Base-by-base conservation (phyloP, 306 rosid genomes). In the Potentilla sterilis region DNA sequence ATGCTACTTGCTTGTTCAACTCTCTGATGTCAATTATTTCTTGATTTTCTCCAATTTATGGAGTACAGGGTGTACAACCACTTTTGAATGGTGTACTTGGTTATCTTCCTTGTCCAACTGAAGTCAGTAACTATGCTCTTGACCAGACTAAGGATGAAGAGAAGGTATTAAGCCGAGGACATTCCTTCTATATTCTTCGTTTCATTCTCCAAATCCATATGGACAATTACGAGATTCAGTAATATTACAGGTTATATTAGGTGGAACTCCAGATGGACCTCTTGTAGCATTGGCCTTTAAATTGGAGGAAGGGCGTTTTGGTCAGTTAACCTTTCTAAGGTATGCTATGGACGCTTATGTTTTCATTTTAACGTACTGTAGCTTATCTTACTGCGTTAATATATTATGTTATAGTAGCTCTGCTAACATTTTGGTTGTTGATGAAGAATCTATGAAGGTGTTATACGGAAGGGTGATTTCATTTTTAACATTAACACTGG, bases 271-370 rank as follows among this genome's bases (percentile, higher is more conserved):
- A 24, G 87, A 92, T 86, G 97, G 99, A 67, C 97, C 91, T 67
- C 97, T 92, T 74, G 99, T 95, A 74, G 99, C 97, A 43, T 83
- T 95, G 85, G 99, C 99, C 76, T 95, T 95, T 88, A 95, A 95
- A 78, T 83, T 95, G 89, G 99, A 92, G 87, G 99, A 95, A 85
- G 93, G 97, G 67, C 87, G 92, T 41, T 95, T 92, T 81, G 97
- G 97, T 47, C 97, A 95, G 83, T 85, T 95, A 82, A 92, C 99
- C 82, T 95, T 84, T 87, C 83, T 95, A 83, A 92, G 99, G 99
- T 95, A 89, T 54, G 40, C 41, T 3, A 70, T 16, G 49, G 83
- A 68, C 69, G 46, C 49, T 71, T 71, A 58, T 69, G 24, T 78
- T 75, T 66, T 8, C 32, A 19, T 19, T 19, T 49, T 1, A 41